Base-by-base conservation (phyloP, 108 stramenopile species). In the Discostella stelligeroides region DNA sequence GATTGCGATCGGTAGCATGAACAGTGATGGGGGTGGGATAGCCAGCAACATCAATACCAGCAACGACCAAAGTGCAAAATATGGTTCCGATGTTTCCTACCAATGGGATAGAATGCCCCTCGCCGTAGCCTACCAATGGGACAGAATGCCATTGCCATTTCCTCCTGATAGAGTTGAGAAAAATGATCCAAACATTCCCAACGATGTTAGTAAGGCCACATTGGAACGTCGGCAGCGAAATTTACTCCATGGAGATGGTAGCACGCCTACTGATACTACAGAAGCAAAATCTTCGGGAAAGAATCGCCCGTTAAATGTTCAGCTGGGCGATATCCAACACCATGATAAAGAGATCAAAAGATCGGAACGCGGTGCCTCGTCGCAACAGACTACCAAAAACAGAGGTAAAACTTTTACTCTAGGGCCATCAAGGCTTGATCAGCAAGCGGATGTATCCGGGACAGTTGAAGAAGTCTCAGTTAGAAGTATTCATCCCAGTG, bases 81-180 rank as follows among this genome's bases (percentile, higher is more conserved):
- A 38, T 14, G 34, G 17, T 17, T 56, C 30, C 13, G 55, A 56
- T 17, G 55, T 56, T 7, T 13, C 43, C 43, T 45, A 45, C n/a
- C 43, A 45, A 45, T 45, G 43, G 43, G 43, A 45, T 45, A 45
- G 43, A n/a, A 45, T 45, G 43, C 43, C 43, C 5, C n/a, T 45
- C 9, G 15, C 43, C n/a, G 55, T 30, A 17, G 55, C 55, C 7
- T 56, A 56, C 37, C 55, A 56, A 13, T 56, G 55, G 55, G 55
- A 56, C 28, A 56, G 55, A 56, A 4, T 37, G 34, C 30, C 55
- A 15, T 15, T 38, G 54, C 25, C 25, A 2, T 17, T 37, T 18
- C 15, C 54, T 29, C 27, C 14, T 18, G 18, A 34, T 34, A 34
- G 6, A 5, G 34, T 34, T 3, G 34, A 34, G 34, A 34, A 50